phyloP scores from a whole-genome alignment of 768 basidiomycete species.

The Termitomyces sp. region DNA sequence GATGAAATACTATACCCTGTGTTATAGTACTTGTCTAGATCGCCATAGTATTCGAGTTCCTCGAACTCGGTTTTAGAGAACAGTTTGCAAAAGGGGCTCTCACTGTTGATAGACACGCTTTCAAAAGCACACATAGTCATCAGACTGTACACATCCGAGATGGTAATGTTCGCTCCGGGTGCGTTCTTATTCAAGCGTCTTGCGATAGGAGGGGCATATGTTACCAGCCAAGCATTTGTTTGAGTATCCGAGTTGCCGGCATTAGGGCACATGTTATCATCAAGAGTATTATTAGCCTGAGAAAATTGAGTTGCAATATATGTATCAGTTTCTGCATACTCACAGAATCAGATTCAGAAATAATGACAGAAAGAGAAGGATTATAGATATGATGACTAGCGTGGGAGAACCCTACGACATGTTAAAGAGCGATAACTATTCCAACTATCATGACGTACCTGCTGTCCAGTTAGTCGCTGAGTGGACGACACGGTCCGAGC shows the following conservation, averaged over 20 bases:
- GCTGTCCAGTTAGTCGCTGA: constrained; percentile 69
- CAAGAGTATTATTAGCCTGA: constrained; percentile 55
- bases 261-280: constrained; percentile 60
- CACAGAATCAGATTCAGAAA: constrained; percentile 54
- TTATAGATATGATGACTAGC: constrained; percentile 42
- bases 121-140: constrained; percentile 81
- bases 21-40: constrained; percentile 74
- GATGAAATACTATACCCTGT: constrained; percentile 49
- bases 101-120: constrained; percentile 43
- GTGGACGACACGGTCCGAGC: constrained; percentile 52
- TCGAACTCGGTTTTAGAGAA: constrained; percentile 62
- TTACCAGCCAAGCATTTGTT: constrained; percentile 47
- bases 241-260: constrained; percentile 39
- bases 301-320: not conserved
- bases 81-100: constrained; percentile 69
- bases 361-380: constrained; percentile 49
- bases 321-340: constrained; percentile 8
- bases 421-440: not conserved
- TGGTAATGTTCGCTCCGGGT: constrained; percentile 54
- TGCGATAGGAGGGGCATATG: constrained; percentile 52
- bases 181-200: constrained; percentile 54
- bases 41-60: constrained; percentile 63
- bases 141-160: constrained; percentile 50
- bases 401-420: constrained; percentile 47
- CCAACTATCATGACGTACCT: constrained; percentile 31